Base-by-base conservation (phyloP, 306 rosid genomes). In the Psophocarpus tetragonolobus region DNA sequence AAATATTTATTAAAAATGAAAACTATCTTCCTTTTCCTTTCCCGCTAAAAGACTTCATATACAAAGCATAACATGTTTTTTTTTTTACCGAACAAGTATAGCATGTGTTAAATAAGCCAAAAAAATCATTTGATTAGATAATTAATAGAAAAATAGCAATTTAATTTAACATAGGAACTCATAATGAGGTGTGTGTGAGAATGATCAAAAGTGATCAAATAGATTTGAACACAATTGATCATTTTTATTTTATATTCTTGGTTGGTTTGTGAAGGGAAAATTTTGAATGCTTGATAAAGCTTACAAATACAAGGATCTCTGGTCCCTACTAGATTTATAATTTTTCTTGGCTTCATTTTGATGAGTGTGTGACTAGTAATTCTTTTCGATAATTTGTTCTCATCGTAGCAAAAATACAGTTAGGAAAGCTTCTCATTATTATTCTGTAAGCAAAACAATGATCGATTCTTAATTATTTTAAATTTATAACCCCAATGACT, bases 351-450 rank as follows among this genome's bases (percentile, higher is more conserved):
- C 14, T 39, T 73, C 73, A 27, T 73, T 66, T 73, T n/a, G 47
- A 65, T 1, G 53, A 72, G 50, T 36, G 51, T 29, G 71, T n/a
- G n/a, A n/a, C n/a, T n/a, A 24, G 51, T 5, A 48, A 39, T 24
- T 8, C 4, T 68, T 45, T 53, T 70, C 24, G 21, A 42, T 64
- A 56, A 63, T 80, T 76, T 75, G 62, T 30, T 27, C 9, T 58
- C 20, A 68, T 15, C 11, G 53, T 35, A 84, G 80, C 82, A 80
- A 84, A 74, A 71, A 20, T 0, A 36, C 4, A 36, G 29, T 0
- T 61, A 42, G 20, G 36, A 57, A 79, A 66, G 68, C 29, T 70
- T 75, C 75, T 2, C 3, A 38, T 58, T 42, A n/a, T 48, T 56
- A 57, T 26, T 73, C 47, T 45, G 65, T 47, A 18, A 24, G 68